phyloP scores from a whole-genome alignment of 1,284 basidiomycete species.

The Mycosarcoma maydis region DNA sequence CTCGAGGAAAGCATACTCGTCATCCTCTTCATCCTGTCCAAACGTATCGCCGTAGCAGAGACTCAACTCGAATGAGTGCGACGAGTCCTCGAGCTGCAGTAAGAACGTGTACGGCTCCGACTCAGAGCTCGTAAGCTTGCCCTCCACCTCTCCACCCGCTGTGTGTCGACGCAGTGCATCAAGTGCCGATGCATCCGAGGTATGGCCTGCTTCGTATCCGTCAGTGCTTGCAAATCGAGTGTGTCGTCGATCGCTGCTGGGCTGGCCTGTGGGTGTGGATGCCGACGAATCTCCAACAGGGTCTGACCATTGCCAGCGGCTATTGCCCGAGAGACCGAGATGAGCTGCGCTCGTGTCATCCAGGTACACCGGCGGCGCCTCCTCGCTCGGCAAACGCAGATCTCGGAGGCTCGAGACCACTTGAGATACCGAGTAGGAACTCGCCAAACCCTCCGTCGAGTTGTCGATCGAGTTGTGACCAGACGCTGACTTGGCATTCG shows the following conservation, averaged over 20 bases:
- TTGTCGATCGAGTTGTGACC: conserved; percentile 28
- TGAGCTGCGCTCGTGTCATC: conserved; percentile 28
- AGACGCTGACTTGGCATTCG: conserved; percentile 26
- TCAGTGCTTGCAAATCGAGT: conserved; percentile 41
- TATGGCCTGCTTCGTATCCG: conserved; percentile 17
- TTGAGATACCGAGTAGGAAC: conserved; percentile 17
- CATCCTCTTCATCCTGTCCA: conserved; percentile 56
- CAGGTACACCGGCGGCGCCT: conserved; percentile 17
- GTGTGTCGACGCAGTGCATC: conserved; percentile 30
- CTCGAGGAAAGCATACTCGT: conserved; percentile 67
- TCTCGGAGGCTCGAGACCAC: conserved; percentile 29
- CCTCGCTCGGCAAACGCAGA: conserved; percentile 30
- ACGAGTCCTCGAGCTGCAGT: conserved; percentile 67
- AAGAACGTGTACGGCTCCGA: conserved; percentile 70
- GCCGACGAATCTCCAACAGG: conserved; percentile 10
- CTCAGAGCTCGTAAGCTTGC: conserved; percentile 68
- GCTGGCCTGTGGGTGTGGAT: conserved; percentile 20
- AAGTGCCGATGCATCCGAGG: conserved; percentile 19
- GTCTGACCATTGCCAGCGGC: conserved; percentile 43
- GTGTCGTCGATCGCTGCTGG: conserved; percentile 5
- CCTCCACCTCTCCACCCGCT: conserved; percentile 22
- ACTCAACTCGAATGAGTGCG: conserved; percentile 70
- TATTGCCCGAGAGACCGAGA: conserved; percentile 24
- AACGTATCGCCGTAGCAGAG: conserved; percentile 49
- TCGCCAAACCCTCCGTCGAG: conserved; percentile 11